Evolutionary conservation across 805 yeast genomes (phyloP), one percentile per base, ranked within the genome.

Genomic region (Cyberlindnera galapagoensis): DNA sequence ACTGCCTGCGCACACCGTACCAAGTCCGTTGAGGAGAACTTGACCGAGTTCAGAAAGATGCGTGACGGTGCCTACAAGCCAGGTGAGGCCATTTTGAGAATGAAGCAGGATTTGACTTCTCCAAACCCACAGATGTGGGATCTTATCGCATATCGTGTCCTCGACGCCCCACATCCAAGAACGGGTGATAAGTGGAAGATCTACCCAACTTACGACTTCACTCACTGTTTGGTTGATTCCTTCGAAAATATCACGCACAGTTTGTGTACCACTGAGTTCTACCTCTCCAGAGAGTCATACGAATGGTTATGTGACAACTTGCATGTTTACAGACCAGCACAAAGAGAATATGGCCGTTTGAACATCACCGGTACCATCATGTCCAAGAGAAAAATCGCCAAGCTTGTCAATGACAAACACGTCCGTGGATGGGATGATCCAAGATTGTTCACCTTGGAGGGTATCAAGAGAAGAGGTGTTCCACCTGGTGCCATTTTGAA

Each of bases 81-180:
- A 25, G 97, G 97, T 44, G 84, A 85, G 59, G 97, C 95, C 19
- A 86, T 87, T 9, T 69, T 92, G 55, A 80, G 99, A 64, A 92
- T 92, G 97, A 90, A 90, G 58, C 96, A 86, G 68, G 95, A 92
- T 52, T 65, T 92, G 42, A 55, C 60, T 7, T 82, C 92, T 12
- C 95, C 96, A 42, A 83, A 85, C 43, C 99, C 99, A 12, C 98
- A 92, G 65, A 92, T 92, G 98, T 92, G 99, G 99, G 99, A 92
- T 62, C 71, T 92, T 44, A 92, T 92, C 41, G 98, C 98, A 9
- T 92, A 92, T 64, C 76, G 99, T 58, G 95, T 92, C 4, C 68
- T 92, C 49, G 72, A 90, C 48, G 87, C 95, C 10, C 75, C 87
- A 21, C 98, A 92, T 62, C 94, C 90, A 62, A 80, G 97, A 63